Conservation (phyloP, 257 asterid species). For the Solanum peruvianum region DNA sequence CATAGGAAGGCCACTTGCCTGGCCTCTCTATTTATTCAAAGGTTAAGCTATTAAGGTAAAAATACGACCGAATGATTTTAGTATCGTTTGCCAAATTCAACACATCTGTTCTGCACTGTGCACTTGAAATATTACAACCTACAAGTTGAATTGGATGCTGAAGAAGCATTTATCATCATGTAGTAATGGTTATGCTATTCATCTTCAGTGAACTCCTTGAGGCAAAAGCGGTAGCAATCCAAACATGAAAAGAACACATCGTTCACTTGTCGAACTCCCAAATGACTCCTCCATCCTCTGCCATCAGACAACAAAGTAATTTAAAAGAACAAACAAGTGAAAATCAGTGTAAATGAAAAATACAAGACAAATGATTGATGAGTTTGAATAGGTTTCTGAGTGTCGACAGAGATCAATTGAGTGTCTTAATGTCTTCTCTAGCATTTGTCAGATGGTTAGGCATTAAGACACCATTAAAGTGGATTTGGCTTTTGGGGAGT, state of each 20-base stretch:
- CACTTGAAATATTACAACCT: neutral
- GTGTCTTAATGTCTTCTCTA: neutral
- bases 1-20: neutral
- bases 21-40: neutral
- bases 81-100: neutral
- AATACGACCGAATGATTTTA: neutral
- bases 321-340: neutral
- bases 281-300: constrained; percentile 74
- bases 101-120: neutral
- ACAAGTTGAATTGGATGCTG: neutral
- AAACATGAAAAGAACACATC: neutral
- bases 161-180: neutral
- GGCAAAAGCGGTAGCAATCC: neutral
- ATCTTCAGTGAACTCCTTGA: neutral
- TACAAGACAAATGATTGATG: neutral
- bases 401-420: neutral
- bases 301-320: neutral
- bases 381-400: neutral
- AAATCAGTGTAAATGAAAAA: too few relatives aligned
- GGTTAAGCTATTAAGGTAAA: neutral
- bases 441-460: neutral
- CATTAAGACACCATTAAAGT: neutral
- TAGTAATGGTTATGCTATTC: neutral
- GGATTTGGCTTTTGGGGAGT: neutral
- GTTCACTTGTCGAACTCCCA: constrained; percentile 68